Evolutionary conservation across 257 asterid species (phyloP).

Genomic region (Solanum bulbocastanum): DNA sequence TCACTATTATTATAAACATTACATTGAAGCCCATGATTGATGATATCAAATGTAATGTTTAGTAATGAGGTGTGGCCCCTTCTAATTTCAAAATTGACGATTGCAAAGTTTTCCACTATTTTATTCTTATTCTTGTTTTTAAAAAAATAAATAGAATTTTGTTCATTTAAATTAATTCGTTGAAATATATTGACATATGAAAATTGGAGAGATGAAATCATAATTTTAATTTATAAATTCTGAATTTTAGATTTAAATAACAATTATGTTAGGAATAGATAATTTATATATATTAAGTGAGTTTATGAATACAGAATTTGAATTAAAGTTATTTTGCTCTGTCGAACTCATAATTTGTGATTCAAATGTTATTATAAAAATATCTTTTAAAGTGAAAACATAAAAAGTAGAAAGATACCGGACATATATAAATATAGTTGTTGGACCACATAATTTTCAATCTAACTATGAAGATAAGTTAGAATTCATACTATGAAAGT

Average conservation of each 20-base stretch:
- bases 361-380: neutral
- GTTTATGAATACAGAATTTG: neutral
- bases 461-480: neutral
- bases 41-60: neutral
- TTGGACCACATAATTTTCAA: neutral
- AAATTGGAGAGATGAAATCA: neutral
- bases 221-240: neutral
- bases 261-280: fast-evolving
- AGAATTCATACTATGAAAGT: neutral
- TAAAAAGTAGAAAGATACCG: neutral
- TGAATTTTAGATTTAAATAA: neutral
- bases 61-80: neutral
- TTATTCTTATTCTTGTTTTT: neutral
- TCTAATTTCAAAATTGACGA: neutral
- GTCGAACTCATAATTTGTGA: fast-evolving
- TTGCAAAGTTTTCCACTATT: neutral
- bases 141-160: neutral
- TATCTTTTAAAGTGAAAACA: neutral
- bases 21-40: neutral
- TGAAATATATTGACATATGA: neutral
- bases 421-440: neutral
- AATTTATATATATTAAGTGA: neutral
- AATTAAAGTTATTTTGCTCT: fast-evolving
- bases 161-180: neutral
- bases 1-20: no score